A percentile compares a stretch with the other conserved stretches of the same genome.
Evolutionary conservation across 2,329 filamentous ascomycete genomes (phyloP).

Genomic region (Aspergillus sclerotialis): DNA sequence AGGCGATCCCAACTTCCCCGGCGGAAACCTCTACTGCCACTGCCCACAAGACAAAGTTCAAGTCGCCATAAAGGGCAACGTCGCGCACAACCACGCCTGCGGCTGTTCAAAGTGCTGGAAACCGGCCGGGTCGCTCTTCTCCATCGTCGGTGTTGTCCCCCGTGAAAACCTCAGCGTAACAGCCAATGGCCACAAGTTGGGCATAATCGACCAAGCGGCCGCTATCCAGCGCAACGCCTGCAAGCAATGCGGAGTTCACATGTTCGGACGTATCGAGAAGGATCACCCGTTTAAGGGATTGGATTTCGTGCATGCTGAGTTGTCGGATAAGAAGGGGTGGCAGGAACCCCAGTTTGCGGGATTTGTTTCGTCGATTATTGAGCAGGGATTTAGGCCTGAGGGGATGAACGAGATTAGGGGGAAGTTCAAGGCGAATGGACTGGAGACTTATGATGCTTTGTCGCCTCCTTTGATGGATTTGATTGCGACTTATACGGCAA

Average conservation of each 20-base stretch:
- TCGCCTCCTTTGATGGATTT: slow-evolving; percentile 58
- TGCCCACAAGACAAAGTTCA: slow-evolving; percentile 52
- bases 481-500: slow-evolving; percentile 49
- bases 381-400: slow-evolving; percentile 56
- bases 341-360: slow-evolving; percentile 65
- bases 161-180: slow-evolving; percentile 49
- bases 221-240: slow-evolving; percentile 57
- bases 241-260: slow-evolving; percentile 53
- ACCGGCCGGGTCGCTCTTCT: slow-evolving; percentile 57
- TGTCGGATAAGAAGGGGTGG: slow-evolving; percentile 57
- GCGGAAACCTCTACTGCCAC: slow-evolving; percentile 57
- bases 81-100: slow-evolving; percentile 64
- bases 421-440: slow-evolving; percentile 48
- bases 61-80: slow-evolving; percentile 51
- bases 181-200: slow-evolving; percentile 52
- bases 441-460: slow-evolving; percentile 58
- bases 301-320: slow-evolving; percentile 62
- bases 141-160: slow-evolving; percentile 56
- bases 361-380: slow-evolving; percentile 61
- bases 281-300: slow-evolving; percentile 62
- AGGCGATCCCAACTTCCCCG: slow-evolving; percentile 48
- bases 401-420: slow-evolving; percentile 50
- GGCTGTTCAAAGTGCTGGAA: slow-evolving; percentile 70
- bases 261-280: slow-evolving; percentile 59
- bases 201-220: slow-evolving; percentile 49